Evolutionary conservation across 192 early-diverging fungal genomes (phyloP).

Genomic region (Funneliformis geosporum): DNA sequence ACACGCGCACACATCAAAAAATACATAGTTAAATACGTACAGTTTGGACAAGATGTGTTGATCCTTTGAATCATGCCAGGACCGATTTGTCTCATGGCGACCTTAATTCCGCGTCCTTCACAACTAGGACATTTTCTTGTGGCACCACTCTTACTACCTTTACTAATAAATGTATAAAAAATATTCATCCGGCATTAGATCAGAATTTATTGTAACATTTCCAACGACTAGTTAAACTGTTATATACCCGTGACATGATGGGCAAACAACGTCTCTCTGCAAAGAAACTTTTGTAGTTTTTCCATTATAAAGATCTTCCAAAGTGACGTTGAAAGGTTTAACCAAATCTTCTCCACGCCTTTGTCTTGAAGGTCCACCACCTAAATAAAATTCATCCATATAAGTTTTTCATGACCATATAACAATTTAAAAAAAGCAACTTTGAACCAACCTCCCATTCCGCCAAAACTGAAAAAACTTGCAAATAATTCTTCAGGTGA

Average conservation of each 20-base stretch:
- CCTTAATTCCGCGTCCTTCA: constrained; percentile 77
- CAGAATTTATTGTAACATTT: constrained; percentile 49
- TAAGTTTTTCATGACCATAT: not conserved
- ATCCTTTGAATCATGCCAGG: constrained; percentile 91
- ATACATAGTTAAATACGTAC: constrained; percentile 44
- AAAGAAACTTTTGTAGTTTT: constrained; percentile 78
- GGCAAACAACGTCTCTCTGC: constrained; percentile 76
- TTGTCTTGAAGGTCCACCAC: constrained; percentile 43
- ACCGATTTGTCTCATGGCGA: constrained; percentile 81
- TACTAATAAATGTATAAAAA: constrained; percentile 51
- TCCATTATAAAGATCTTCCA: constrained; percentile 95
- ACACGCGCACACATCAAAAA: not conserved
- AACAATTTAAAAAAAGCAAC: constrained; percentile 18
- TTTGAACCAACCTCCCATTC: constrained; percentile 45
- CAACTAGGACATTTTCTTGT: constrained; percentile 73
- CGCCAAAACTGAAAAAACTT: constrained; percentile 77
- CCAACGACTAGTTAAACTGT: constrained; percentile 11
- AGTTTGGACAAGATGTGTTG: constrained; percentile 78
- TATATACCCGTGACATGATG: constrained; percentile 59
- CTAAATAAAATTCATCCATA: not conserved
- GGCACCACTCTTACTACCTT: constrained; percentile 81
- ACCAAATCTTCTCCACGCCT: constrained; percentile 59
- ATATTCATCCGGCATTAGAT: not conserved
- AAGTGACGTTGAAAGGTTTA: constrained; percentile 77
- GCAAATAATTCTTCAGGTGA: constrained; percentile 84